Evolutionary conservation across 2,329 filamentous ascomycete genomes (phyloP).

Genomic region (Ceratocystis cubensis): DNA sequence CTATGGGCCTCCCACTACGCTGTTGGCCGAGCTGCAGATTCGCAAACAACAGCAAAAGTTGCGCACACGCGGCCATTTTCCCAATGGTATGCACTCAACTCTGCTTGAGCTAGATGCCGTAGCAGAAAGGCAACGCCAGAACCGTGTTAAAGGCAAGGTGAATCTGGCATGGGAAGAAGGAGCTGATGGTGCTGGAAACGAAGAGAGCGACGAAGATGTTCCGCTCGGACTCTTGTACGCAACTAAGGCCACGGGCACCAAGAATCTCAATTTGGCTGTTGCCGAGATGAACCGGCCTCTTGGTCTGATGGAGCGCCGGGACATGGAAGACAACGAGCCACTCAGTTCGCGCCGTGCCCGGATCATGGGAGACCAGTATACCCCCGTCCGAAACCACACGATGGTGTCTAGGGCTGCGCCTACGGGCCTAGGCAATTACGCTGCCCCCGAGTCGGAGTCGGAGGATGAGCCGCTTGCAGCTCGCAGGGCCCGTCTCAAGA

Average conservation of each 20-base stretch:
- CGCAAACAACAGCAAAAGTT: slow-evolving; percentile 80
- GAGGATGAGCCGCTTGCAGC: slow-evolving; percentile 31
- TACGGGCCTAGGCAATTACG: slow-evolving; percentile 26
- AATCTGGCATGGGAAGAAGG: slow-evolving; percentile 82
- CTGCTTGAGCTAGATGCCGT: slow-evolving; percentile 83
- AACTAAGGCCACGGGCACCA: slow-evolving; percentile 41
- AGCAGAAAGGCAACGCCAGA: slow-evolving; percentile 66
- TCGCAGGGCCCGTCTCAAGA: slow-evolving; percentile 15
- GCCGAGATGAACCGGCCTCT: slow-evolving; percentile 51
- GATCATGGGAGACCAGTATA: slow-evolving; percentile 50
- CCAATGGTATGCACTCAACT: slow-evolving; percentile 79
- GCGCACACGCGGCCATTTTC: slow-evolving; percentile 55
- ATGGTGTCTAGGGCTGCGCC: slow-evolving; percentile 30
- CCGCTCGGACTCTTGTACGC: slow-evolving; percentile 73
- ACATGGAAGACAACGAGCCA: slow-evolving; percentile 87
- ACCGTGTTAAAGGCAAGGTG: slow-evolving; percentile 61
- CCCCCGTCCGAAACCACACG: slow-evolving; percentile 26
- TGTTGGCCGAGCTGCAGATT: slow-evolving; percentile 82
- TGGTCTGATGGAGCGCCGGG: slow-evolving; percentile 65
- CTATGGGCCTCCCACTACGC: slow-evolving; percentile 68
- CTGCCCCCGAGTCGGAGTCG: slow-evolving; percentile 35
- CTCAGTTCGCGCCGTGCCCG: slow-evolving; percentile 64
- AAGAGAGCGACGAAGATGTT: slow-evolving; percentile 66
- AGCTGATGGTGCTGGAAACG: slow-evolving; percentile 33
- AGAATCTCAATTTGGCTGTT: slow-evolving; percentile 35